These are phyloP conservation scores for Phoma herbarum DNA, from an alignment of 2,329 filamentous ascomycete genomes.

Conservation along the genomic window DNA sequence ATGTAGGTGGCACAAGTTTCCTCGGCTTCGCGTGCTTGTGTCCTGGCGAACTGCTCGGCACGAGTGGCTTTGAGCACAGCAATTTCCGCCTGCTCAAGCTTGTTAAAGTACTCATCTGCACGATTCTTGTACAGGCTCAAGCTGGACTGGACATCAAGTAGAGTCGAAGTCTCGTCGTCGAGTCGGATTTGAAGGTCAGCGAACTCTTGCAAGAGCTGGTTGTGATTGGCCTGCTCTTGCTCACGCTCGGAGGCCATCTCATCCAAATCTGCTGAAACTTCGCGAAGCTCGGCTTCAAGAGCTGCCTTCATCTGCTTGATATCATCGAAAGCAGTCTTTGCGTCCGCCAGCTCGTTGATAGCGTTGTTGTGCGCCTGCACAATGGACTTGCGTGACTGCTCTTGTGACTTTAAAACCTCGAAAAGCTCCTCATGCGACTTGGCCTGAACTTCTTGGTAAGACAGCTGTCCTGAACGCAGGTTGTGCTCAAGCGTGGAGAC, in stretches of 20 bases:
- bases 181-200: conserved; percentile 92
- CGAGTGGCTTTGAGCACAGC: conserved; percentile 89
- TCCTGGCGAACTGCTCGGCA: conserved; percentile 92
- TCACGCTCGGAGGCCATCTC: conserved; percentile 82
- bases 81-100: conserved; percentile 96
- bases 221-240: conserved; percentile 86
- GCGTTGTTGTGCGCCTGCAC: conserved; percentile 86
- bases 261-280: conserved; percentile 81
- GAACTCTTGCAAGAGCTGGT: conserved; percentile 89
- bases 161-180: conserved; percentile 85
- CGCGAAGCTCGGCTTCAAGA: conserved; percentile 86
- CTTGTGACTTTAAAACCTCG: conserved; percentile 90
- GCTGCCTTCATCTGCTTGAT: conserved; percentile 81
- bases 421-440: conserved; percentile 94
- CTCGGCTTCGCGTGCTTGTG: conserved; percentile 88
- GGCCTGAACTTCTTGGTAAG: conserved; percentile 88
- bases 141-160: conserved; percentile 83
- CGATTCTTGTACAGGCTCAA: conserved; percentile 89
- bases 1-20: conserved; percentile 90
- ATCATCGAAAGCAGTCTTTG: conserved; percentile 86
- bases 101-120: conserved; percentile 95
- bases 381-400: conserved; percentile 83
- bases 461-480: conserved; percentile 85
- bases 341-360: conserved; percentile 83
- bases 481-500: conserved; percentile 88